These are phyloP conservation scores for Phytophthora citrophthora DNA, from an alignment of 352 stramenopile genomes.

Conservation along the genomic window DNA sequence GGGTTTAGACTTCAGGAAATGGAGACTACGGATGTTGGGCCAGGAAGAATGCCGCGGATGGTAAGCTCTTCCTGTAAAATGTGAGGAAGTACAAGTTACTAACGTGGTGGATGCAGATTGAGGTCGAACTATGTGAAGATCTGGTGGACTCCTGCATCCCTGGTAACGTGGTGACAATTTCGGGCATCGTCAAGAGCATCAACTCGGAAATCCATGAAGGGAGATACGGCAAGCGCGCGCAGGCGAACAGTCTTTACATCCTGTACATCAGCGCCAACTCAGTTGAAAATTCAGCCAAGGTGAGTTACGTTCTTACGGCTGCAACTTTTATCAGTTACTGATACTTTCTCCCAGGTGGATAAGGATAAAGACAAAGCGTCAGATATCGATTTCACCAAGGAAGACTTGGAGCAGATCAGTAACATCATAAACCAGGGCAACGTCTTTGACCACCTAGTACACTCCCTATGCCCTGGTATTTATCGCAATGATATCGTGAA, in stretches of 20 bases:
- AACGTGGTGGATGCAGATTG: conserved; percentile 55
- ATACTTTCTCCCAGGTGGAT: conserved; percentile 25
- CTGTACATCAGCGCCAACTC: conserved; percentile 95
- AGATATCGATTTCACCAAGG: conserved; percentile 84
- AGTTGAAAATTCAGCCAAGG: conserved; percentile 78
- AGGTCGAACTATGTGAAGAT: conserved; percentile 90
- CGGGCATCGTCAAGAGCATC: conserved; percentile 94
- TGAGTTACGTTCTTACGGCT: conserved; percentile 10
- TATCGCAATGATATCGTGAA: conserved; percentile 99
- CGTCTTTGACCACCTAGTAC: conserved; percentile 95
- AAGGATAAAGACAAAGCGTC: conserved; percentile 60
- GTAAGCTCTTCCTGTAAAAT: conserved; percentile 16
- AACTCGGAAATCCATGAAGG: conserved; percentile 94
- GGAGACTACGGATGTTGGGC: conserved; percentile 86
- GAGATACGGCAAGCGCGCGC: conserved; percentile 89
- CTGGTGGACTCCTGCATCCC: conserved; percentile 96
- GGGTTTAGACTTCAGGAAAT: conserved; percentile 86
- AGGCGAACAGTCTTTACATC: conserved; percentile 93
- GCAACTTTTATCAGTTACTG: neutral
- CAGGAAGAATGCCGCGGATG: conserved; percentile 90
- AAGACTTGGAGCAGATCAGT: conserved; percentile 93
- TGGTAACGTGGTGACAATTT: conserved; percentile 95
- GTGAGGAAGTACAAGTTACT: neutral
- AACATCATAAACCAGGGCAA: conserved; percentile 89
- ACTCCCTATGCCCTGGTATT: conserved; percentile 96